Conservation (phyloP, 106 monocot genomes). For the Xerophyta viscosa region DNA sequence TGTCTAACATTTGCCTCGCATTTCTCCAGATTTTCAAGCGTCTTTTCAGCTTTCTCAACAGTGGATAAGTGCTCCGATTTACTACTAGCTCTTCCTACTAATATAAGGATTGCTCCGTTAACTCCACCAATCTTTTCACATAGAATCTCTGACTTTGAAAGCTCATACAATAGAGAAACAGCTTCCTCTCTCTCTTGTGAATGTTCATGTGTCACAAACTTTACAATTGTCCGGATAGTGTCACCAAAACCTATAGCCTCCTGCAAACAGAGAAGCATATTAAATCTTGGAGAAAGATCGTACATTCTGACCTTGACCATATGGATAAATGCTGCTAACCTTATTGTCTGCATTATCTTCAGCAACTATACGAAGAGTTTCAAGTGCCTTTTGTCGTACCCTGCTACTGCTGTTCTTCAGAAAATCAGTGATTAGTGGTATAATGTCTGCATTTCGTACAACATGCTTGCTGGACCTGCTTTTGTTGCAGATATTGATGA, state of each 20-base stretch:
- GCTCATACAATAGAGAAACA: constrained; percentile 72
- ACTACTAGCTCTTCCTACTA: constrained; percentile 80
- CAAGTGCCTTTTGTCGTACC: constrained; percentile 68
- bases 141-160: constrained; percentile 61
- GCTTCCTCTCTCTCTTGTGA: constrained; percentile 76
- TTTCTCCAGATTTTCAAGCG: constrained; percentile 69
- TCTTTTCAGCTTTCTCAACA: constrained; percentile 72
- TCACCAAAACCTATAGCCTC: constrained; percentile 53
- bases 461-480: constrained; percentile 50
- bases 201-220: constrained; percentile 64
- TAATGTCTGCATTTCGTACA: constrained; percentile 37
- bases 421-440: constrained; percentile 59
- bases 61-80: constrained; percentile 60
- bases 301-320: not conserved
- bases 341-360: constrained; percentile 83
- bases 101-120: constrained; percentile 72
- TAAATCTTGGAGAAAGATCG: not conserved
- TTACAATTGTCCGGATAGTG: constrained; percentile 79
- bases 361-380: constrained; percentile 69
- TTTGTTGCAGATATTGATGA: constrained; percentile 47
- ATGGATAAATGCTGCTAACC: constrained; percentile 30
- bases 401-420: constrained; percentile 64
- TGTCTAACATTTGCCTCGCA: constrained; percentile 76
- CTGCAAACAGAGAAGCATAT: constrained; percentile 25
- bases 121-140: constrained; percentile 86